Conservation (phyloP, 2,329 filamentous ascomycete species). For the Mollisiaceae sp. region DNA sequence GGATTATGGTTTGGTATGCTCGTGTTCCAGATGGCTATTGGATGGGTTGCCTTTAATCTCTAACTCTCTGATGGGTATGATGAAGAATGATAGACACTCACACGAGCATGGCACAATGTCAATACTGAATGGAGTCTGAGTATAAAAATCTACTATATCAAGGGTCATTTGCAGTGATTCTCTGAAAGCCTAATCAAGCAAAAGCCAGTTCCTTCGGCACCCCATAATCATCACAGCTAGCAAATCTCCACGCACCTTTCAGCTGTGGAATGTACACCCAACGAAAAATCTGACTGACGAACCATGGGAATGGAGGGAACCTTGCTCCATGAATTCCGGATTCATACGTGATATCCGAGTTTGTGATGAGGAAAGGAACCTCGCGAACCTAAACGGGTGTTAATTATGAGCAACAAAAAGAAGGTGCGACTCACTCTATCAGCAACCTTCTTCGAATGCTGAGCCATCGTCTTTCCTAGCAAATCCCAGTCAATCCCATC, state of each 20-base stretch:
- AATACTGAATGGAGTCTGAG: slow-evolving; percentile 2
- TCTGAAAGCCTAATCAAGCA: slow-evolving; percentile 33
- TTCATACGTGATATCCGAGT: slow-evolving; percentile 38
- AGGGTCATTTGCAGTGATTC: neutral
- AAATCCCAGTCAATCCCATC: slow-evolving; percentile 44
- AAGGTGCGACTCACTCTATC: slow-evolving; percentile 23
- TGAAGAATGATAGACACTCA: neutral
- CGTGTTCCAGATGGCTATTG: slow-evolving; percentile 30
- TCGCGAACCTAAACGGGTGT: slow-evolving; percentile 15
- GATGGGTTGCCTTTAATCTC: slow-evolving; percentile 27
- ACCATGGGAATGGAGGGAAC: slow-evolving; percentile 41
- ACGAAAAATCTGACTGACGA: slow-evolving; percentile 39
- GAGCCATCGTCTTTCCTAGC: slow-evolving; percentile 26
- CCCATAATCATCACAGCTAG: slow-evolving; percentile 43
- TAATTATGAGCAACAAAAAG: too few relatives aligned
- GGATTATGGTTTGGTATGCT: slow-evolving; percentile 32
- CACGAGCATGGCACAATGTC: neutral
- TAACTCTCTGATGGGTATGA: slow-evolving; percentile 10
- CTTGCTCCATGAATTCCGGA: slow-evolving; percentile 37
- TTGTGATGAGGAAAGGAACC: slow-evolving; percentile 32
- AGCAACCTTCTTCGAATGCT: slow-evolving; percentile 17
- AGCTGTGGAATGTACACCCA: slow-evolving; percentile 45
- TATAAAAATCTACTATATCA: neutral
- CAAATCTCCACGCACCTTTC: slow-evolving; percentile 45
- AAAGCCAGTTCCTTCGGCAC: slow-evolving; percentile 45